Evolutionary conservation across 352 stramenopile species (phyloP), one percentile per base, ranked within the genome.

Genomic region (Pythium rhizo-oryzae): DNA sequence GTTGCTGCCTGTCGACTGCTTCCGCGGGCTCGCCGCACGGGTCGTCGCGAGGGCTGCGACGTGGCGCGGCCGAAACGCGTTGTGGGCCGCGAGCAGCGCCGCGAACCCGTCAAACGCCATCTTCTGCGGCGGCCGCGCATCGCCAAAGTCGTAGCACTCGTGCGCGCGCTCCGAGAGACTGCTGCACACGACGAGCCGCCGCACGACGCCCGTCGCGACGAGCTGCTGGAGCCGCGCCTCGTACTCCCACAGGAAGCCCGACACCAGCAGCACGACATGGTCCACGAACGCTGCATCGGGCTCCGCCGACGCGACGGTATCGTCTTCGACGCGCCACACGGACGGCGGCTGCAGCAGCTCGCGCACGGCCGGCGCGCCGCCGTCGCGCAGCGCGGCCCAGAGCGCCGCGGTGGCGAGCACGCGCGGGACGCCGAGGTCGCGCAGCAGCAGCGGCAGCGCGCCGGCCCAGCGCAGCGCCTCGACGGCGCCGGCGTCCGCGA

Each of bases 201-300:
- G 72, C 8, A 85, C 55, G 51, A 84, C 69, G n/a, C 72, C 71
- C 9, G 82, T 65, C 23, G 55, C 18, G 46, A 92, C 67, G 37
- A 92, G 59, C 25, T 56, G 67, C 41, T 59, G 49, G 15, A 92
- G 54, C 3, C 58, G 25, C 37, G 57, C 30, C 54, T 88, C 76
- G 28, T 87, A 91, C 64, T 88, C 76, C 84, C 84, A 92, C 19
- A 92, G 60, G 51, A 91, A 91, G 0, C 76, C 79, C n/a, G 75
- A 75, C 16, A 90, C 58, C 1, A 92, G 18, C 28, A 94, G 35
- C 37, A 82, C 80, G n/a, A 93, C 46, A 35, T 85, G 77, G 30
- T 69, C 63, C 33, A 82, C 53, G 30, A 65, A 57, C 28, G 28
- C 28, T 6, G 28, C 3, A 1, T 52, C 57, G 51, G 54, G 18